phyloP scores from a whole-genome alignment of 1,284 basidiomycete genomes.

The Lignosus rhinocerotis region DNA sequence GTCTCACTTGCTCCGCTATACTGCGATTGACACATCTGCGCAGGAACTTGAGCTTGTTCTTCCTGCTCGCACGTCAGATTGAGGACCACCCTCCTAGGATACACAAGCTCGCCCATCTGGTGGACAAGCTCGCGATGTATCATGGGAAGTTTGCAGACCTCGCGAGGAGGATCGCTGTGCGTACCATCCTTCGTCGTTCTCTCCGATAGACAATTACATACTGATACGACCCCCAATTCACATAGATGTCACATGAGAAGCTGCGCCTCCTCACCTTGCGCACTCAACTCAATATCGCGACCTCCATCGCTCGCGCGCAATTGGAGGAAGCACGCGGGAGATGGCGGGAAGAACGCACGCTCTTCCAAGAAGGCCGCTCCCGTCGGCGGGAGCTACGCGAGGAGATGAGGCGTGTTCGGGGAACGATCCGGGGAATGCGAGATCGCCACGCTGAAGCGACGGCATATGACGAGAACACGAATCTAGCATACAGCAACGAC shows the following conservation, averaged over 20 bases:
- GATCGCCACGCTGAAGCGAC: slow-evolving; percentile 4
- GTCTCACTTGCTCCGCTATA: neutral
- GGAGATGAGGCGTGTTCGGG: slow-evolving; percentile 22
- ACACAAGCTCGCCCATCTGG: slow-evolving; percentile 27
- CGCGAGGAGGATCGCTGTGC: slow-evolving; percentile 22
- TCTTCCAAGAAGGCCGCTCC: slow-evolving; percentile 19
- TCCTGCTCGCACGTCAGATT: slow-evolving; percentile 24
- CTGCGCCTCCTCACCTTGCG: slow-evolving; percentile 22
- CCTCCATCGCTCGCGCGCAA: slow-evolving; percentile 8
- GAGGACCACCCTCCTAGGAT: slow-evolving; percentile 25
- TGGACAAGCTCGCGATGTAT: slow-evolving; percentile 45
- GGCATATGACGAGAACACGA: slow-evolving; percentile 9
- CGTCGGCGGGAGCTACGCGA: slow-evolving; percentile 21
- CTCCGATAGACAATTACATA: neutral
- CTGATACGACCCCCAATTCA: neutral
- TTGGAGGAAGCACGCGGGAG: slow-evolving; percentile 13
- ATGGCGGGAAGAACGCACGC: slow-evolving; percentile 17
- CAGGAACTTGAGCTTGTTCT: slow-evolving; percentile 26
- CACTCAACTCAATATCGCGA: slow-evolving; percentile 10
- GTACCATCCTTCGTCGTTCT: slow-evolving; percentile 1
- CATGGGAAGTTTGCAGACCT: slow-evolving; percentile 25
- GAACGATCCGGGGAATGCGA: slow-evolving; percentile 18
- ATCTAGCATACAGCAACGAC: neutral
- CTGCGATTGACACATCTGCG: too few species aligned
- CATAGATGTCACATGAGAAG: slow-evolving; percentile 26